Conservation (phyloP, 2,329 filamentous ascomycete genomes). For the Colletotrichum cereale region DNA sequence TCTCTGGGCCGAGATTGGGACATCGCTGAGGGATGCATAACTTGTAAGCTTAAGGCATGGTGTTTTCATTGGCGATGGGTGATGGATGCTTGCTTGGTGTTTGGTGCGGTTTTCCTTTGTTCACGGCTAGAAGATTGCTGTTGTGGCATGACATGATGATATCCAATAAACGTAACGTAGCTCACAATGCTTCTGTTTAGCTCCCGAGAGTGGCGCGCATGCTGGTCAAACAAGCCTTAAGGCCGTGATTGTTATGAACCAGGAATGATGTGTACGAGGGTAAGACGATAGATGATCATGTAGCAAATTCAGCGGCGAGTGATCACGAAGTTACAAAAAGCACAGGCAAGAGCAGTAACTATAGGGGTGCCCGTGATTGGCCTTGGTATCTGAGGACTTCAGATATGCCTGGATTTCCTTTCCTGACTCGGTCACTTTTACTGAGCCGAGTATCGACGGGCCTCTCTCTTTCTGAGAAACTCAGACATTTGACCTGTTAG, state of each 20-base stretch:
- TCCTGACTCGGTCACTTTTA: too few relatives aligned
- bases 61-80: neutral
- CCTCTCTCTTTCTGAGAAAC: too few relatives aligned
- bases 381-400: too few relatives aligned
- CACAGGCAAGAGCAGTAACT: too few relatives aligned
- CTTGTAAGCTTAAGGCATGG: neutral
- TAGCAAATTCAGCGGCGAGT: neutral
- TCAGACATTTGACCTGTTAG: too few relatives aligned
- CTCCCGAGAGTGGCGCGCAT: too few relatives aligned
- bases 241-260: neutral
- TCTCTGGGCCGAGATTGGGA: slow-evolving; percentile 8
- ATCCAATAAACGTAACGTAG: slow-evolving; percentile 12
- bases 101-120: neutral
- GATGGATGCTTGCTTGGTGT: neutral
- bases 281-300: neutral
- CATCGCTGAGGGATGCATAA: neutral
- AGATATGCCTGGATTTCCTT: too few relatives aligned
- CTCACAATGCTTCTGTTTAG: neutral
- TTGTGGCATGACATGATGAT: neutral
- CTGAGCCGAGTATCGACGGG: too few relatives aligned
- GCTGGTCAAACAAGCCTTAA: neutral
- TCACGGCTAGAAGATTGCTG: neutral
- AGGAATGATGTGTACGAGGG: neutral
- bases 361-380: too few relatives aligned
- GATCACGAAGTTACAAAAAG: neutral